Percentiles rank a stretch among this genome's conserved stretches.
phyloP scores from a whole-genome alignment of 768 basidiomycete species.

The Tylopilus subfusipes region DNA sequence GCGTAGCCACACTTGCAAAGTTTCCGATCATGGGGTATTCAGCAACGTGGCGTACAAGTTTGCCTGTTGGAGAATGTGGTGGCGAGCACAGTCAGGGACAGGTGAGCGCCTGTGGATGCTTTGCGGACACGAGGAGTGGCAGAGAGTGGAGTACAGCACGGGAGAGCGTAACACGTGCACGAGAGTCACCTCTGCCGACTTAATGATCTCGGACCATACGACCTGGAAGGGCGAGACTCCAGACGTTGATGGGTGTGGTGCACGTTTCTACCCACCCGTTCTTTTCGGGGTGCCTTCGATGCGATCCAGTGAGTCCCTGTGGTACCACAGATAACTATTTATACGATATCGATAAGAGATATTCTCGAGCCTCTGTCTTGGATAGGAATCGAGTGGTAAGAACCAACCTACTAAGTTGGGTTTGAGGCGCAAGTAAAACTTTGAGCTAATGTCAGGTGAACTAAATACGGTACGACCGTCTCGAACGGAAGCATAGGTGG shows the following conservation, averaged over 20 bases:
- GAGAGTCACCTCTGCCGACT: not conserved
- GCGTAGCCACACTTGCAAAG: conserved; percentile 3
- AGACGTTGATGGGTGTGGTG: not conserved
- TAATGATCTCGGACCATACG: not conserved
- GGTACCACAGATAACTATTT: not conserved
- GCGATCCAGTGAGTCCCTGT: not conserved
- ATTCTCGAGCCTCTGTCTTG: not conserved
- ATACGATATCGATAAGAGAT: conserved; percentile 3
- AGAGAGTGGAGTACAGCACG: conserved; percentile 1
- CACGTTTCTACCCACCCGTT: conserved; percentile 1
- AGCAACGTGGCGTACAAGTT: conserved; percentile 22
- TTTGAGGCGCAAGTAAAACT: conserved; percentile 1
- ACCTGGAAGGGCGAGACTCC: not conserved
- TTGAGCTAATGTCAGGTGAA: conserved; percentile 7
- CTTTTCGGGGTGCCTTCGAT: not conserved
- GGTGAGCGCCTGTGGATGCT: conserved; percentile 2
- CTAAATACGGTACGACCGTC: not conserved
- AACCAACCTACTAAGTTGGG: not conserved
- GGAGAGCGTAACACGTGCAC: conserved; percentile 22
- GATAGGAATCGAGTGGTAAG: conserved; percentile 3
- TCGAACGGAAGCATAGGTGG: not conserved
- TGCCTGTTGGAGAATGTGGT: conserved; percentile 24
- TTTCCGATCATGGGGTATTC: conserved; percentile 2
- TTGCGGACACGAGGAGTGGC: conserved; percentile 17
- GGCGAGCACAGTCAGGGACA: conserved; percentile 15